Evolutionary conservation across 345 rosid genomes (phyloP).

Genomic region (Microcos paniculata): DNA sequence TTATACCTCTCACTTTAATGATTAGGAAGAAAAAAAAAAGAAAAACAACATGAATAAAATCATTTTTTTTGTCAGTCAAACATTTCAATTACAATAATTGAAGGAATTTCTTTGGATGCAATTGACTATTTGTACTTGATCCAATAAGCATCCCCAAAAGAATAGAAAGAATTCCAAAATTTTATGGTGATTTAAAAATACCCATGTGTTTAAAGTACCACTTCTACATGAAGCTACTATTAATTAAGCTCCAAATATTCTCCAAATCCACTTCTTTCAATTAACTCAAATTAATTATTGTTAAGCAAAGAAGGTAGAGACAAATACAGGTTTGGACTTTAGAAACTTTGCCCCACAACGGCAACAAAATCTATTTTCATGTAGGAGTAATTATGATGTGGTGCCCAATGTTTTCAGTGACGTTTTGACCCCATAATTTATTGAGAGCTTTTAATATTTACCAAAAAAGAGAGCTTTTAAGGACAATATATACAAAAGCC

Average conservation of each 20-base stretch:
- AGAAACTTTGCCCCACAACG: background rate
- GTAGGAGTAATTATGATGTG: background rate
- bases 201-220: background rate
- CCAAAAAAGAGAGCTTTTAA: background rate
- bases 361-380: background rate
- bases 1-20: background rate
- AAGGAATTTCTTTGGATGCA: background rate
- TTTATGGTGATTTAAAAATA: background rate
- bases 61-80: background rate
- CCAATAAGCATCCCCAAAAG: background rate
- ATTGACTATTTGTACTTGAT: background rate
- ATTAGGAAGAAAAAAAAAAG: background rate
- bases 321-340: background rate
- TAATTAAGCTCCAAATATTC: background rate
- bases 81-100: background rate
- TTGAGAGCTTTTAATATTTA: background rate
- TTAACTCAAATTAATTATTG: background rate
- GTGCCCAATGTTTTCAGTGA: constrained; percentile 2
- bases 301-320: background rate
- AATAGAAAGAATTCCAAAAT: background rate
- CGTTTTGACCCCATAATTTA: background rate
- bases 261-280: background rate
- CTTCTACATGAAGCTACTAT: background rate
- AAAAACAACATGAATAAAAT: background rate
- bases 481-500: background rate